Base-by-base conservation (phyloP, 1,284 basidiomycete genomes). In the Golubevia pallescens region DNA sequence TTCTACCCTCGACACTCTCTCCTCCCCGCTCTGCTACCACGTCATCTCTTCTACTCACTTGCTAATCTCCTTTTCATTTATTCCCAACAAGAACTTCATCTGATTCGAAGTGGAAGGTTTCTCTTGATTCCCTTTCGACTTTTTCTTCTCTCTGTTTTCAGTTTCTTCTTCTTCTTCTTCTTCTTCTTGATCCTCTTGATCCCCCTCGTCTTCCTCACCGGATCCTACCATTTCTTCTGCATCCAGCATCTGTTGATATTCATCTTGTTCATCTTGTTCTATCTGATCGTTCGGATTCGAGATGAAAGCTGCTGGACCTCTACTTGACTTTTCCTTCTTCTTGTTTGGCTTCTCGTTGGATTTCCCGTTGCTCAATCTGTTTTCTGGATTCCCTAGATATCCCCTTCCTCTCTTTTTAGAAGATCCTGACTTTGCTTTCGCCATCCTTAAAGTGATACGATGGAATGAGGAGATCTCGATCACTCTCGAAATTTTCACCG, bases 181-280 rank as follows among this genome's bases (percentile, higher is more conserved):
- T 34, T 69, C 65, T 14, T 70, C 69, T 1, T 57, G 52, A 65
- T 61, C 66, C 16, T 60, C 28, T 8, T 65, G 65, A 32, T 87
- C 86, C 48, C 87, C 86, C 28, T 88, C 87, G 32, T 86, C 86
- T 38, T 85, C 81, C 19, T 87, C 86, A 23, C 88, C 87, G 23
- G 86, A 86, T 55, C 87, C 87, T 16, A 87, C 84, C 23, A 81
- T 82, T 24, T 82, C 77, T 59, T 84, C 83, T 51, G 81, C 74
- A 13, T 80, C 80, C 10, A 4, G 3, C 34, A 38, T 38, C 10
- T 48, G 13, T 48, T 48, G 13, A 48, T 48, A 10, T 48, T 16
- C 42, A 48, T 48, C 42, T 48, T 48, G 13, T 48, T 16, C 42
- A 48, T 48, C 42, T 48, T 48, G 13, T 13, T 48, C 42, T 48